Evolutionary conservation across 2,329 filamentous ascomycete species (phyloP), one percentile per base, ranked within the genome.

Genomic region (Alternaria gaisen): DNA sequence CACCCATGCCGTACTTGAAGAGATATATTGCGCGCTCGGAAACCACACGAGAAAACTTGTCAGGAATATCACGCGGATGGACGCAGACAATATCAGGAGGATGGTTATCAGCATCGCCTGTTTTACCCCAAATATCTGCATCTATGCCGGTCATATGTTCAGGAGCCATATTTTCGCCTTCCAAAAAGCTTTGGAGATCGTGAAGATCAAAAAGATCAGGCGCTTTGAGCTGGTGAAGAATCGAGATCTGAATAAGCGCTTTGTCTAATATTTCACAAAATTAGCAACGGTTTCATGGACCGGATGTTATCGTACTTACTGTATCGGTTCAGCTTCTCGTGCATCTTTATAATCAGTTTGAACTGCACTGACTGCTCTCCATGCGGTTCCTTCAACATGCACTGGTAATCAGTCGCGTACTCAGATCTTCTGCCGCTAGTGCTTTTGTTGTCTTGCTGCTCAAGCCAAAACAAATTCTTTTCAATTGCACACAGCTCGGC

Each of bases 11-110:
- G 14, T 26, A 62, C 10, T 51, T 59, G 26, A 69, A 56, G 4
- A 65, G 42, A 7, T 46, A 3, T 8, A 66, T 52, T 2, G 55
- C 58, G 3, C 56, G 53, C 16, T 61, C 58, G 3, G 61, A 60
- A 2, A 69, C 43, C 5, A 51, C 42, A 2, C 30, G 26, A 2
- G 67, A 69, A 36, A 68, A 64, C 0, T 22, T n/a, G 38, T 69
- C 65, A n/a, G 55, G 57, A 2, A 40, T 50, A 1, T 9, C 10
- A 7, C 65, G 58, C 1, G 56, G 57, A 12, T 53, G 48, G 9
- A 69, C 24, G 1, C 18, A 32, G 8, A 68, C 14, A 0, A 68
- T 34, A 9, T 68, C 67, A 0, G 44, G 32, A 1, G 30, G 14
- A 14, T 48, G 18, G 2, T 36, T 36, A 11, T 11, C 28, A 30